Evolutionary conservation across 768 basidiomycete genomes (phyloP), one percentile per base, ranked within the genome.

Genomic region (Hysterangium stoloniferum): DNA sequence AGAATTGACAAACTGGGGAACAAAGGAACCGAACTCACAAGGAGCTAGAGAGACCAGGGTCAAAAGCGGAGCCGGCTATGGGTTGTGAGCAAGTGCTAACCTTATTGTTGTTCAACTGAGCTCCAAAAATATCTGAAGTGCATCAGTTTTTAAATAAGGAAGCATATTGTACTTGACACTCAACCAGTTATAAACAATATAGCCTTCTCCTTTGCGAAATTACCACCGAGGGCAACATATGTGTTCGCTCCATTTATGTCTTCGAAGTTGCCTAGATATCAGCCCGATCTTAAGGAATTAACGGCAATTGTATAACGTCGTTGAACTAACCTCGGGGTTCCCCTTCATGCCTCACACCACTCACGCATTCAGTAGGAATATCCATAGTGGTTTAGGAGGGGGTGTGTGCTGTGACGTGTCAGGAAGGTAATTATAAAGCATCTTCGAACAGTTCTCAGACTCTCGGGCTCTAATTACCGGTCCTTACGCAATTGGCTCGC

Each of bases 161-260:
- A 6, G 17, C 2, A 38, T 6, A 22, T 19, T 19, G 19, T 17
- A 22, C 47, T 25, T 4, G 36, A 9, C 19, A 45, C 4, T 8
- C 4, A 48, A 56, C 59, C 64, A 37, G 56, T 58, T 41, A 61
- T 46, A 43, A 60, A 58, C 5, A 64, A 46, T 19, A 64, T 35
- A 6, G 60, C 63, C 54, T 62, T 62, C 15, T 55, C 43, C 54
- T 60, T 59, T 47, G 61, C 56, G n/a, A 57, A 60, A 25, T 58
- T 54, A 37, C 54, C 59, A 19, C 56, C 27, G 9, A 61, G 55
- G 2, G 58, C 48, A 13, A 62, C 54, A 41, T 64, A 64, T 24
- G 58, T 58, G 22, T 53, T 48, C 44, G 55, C 51, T 4, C 59
- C 61, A 17, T 54, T 52, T 40, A 61, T 36, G 19, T 52, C 35